Percentiles rank a stretch among this genome's conserved stretches.
phyloP scores from a whole-genome alignment of 2,329 filamentous ascomycete species.

The Didymella segeticola region DNA sequence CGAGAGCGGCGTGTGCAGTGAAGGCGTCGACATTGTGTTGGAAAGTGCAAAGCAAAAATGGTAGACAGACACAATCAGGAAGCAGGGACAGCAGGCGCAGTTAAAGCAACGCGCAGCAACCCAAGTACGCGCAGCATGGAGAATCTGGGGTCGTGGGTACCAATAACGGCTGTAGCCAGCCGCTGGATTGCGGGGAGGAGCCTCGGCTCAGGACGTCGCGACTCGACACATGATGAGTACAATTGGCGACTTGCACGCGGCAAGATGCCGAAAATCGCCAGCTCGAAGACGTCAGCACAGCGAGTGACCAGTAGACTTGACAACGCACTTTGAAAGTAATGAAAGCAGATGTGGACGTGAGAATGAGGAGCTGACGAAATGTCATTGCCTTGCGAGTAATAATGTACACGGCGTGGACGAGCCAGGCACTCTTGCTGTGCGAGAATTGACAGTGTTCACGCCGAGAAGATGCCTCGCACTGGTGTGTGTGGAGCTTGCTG shows the following conservation, averaged over 20 bases:
- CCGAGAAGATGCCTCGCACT: no score
- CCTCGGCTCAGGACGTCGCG: slow-evolving; percentile 12
- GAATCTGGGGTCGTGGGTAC: slow-evolving; percentile 31
- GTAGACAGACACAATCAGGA: not conserved
- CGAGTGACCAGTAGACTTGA: not conserved
- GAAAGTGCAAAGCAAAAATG: not conserved
- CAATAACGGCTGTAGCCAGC: slow-evolving; percentile 33
- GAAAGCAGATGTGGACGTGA: not conserved
- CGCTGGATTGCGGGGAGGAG: slow-evolving; percentile 10
- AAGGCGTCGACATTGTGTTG: slow-evolving; percentile 40
- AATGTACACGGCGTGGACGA: slow-evolving; percentile 13
- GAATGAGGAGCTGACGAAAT: slow-evolving; percentile 13
- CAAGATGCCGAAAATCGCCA: slow-evolving; percentile 24
- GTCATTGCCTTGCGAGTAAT: slow-evolving; percentile 18
- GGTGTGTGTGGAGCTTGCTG: no score
- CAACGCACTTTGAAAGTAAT: not conserved
- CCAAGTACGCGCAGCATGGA: slow-evolving; percentile 19
- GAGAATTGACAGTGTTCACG: no score
- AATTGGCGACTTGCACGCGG: no score
- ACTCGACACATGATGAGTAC: slow-evolving; percentile 21
- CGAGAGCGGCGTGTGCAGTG: slow-evolving; percentile 48
- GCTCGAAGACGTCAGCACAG: not conserved
- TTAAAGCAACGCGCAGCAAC: slow-evolving; percentile 2
- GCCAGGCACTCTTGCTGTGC: not conserved
- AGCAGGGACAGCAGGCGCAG: not conserved